Percentiles rank a stretch among this genome's conserved stretches.
Evolutionary conservation across 2,329 filamentous ascomycete species (phyloP).

Genomic region (Periconia digitata): DNA sequence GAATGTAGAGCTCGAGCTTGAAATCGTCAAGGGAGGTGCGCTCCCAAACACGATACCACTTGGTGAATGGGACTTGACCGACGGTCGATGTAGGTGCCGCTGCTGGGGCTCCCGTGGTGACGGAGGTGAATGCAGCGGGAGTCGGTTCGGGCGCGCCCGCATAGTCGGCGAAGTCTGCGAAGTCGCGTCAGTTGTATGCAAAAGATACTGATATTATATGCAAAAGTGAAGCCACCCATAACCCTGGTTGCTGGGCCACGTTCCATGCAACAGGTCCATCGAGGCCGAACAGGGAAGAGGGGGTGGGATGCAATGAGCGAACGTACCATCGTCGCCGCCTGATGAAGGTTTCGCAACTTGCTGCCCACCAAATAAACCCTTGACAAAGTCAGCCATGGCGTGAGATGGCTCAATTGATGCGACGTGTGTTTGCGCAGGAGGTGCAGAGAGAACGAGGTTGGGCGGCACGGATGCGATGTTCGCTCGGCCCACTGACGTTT

Average conservation of each 20-base stretch:
- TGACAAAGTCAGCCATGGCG: constrained; percentile 58
- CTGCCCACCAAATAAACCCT: constrained; percentile 69
- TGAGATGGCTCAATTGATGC: constrained; percentile 21
- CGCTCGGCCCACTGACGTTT: constrained; percentile 26
- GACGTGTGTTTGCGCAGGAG: constrained; percentile 3
- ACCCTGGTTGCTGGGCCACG: constrained; percentile 15
- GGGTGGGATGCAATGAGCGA: constrained; percentile 1
- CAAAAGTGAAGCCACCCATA: constrained; percentile 5
- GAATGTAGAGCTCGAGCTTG: constrained; percentile 79
- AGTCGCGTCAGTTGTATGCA: constrained; percentile 12
- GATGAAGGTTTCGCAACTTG: constrained; percentile 58
- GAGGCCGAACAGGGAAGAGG: neutral
- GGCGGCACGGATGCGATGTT: constrained; percentile 5
- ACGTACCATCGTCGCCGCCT: constrained; percentile 65
- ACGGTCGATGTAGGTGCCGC: constrained; percentile 44
- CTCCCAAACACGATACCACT: constrained; percentile 97
- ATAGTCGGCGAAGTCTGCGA: constrained; percentile 89
- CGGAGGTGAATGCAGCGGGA: constrained; percentile 51
- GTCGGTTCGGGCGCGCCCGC: constrained; percentile 72
- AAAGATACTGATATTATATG: neutral
- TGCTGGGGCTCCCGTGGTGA: constrained; percentile 36
- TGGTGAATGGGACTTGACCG: constrained; percentile 69
- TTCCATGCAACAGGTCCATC: too few relatives aligned
- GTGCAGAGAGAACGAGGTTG: neutral
- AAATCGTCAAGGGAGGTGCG: constrained; percentile 83